Base-by-base conservation (phyloP, 768 basidiomycete species). In the Serendipita sp. region DNA sequence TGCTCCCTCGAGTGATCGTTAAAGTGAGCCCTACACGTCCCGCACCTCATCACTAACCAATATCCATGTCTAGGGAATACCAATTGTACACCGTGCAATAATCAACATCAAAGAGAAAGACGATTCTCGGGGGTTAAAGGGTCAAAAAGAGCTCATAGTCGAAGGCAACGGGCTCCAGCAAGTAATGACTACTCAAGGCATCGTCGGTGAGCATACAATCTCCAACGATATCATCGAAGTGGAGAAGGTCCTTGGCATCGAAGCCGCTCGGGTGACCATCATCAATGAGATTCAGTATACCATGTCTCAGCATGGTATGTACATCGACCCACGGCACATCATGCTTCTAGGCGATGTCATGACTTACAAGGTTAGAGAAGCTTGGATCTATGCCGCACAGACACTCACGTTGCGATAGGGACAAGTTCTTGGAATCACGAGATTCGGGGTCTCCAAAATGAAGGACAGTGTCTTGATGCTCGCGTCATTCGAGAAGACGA, bases 371-470 rank as follows among this genome's bases (percentile, higher is more conserved):
- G 92, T 85, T n/a, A 64, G 34, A 71, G 28, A 62, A 24, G 30
- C 1, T 20, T 45, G 31, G 44, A 28, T 61, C 28, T 34, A 34
- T 61, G 7, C 30, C 34, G 30, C 43, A 4, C 26, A 33, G 48
- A 30, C 11, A 14, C 28, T 65, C 20, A 64, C 28, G 13, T 63
- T 31, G 34, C 1, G 28, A 20, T 70, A 94, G 90, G 96, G 96
- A 44, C 95, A 98, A 71, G 93, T 98, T 0, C 76, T 99, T 60
- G 96, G 96, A 48, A 98, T 99, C 72, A 99, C 96, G 4, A 88
- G 96, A 31, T 98, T 98, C 73, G 96, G 96, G 70, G 95, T 99
- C 26, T 90, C 94, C 5, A 97, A 97, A 76, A 98, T 98, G 92
- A 98, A 98, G 73, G 96, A 99, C 73, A 92, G 90, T 69, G 94